Evolutionary conservation across 73 alveolate genomes (phyloP).

Genomic region (Paramecium sexaurelia): DNA sequence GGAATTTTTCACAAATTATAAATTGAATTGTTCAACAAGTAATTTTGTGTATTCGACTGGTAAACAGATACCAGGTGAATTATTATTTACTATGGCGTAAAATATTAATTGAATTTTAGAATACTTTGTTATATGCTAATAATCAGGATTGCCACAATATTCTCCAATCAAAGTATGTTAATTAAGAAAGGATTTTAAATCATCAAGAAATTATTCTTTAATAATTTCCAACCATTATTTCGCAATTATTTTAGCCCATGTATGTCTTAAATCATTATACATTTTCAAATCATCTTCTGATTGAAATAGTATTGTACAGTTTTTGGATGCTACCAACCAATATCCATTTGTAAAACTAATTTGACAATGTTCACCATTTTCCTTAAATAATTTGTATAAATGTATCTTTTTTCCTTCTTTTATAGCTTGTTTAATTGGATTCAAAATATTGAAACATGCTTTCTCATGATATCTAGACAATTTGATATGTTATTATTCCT

Average conservation of each 20-base stretch:
- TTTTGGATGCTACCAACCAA: slow-evolving; percentile 93
- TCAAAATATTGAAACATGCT: slow-evolving; percentile 49
- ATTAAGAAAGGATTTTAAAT: slow-evolving; percentile 77
- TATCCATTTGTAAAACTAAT: slow-evolving; percentile 80
- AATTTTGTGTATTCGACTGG: slow-evolving; percentile 81
- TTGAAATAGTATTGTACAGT: slow-evolving; percentile 84
- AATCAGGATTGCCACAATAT: slow-evolving; percentile 91
- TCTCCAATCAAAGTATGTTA: slow-evolving; percentile 94
- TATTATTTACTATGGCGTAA: slow-evolving; percentile 91
- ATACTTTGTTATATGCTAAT: slow-evolving; percentile 90
- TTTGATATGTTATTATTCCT: slow-evolving; percentile 35
- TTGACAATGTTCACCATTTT: slow-evolving; percentile 97
- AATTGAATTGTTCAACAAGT: slow-evolving; percentile 77
- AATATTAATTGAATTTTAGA: slow-evolving; percentile 81
- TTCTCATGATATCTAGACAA: slow-evolving; percentile 13
- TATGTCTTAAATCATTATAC: slow-evolving; percentile 76
- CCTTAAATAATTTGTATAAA: slow-evolving; percentile 85
- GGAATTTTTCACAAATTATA: slow-evolving; percentile 75
- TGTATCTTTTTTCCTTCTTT: slow-evolving; percentile 72
- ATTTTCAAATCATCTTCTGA: slow-evolving; percentile 66
- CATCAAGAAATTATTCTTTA: slow-evolving; percentile 72
- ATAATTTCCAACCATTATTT: slow-evolving; percentile 87
- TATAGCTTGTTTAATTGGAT: slow-evolving; percentile 61
- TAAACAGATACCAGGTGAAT: slow-evolving; percentile 77
- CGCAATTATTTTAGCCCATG: slow-evolving; percentile 89